A percentile compares a stretch with the other conserved stretches of the same genome.
These are phyloP conservation scores for Termitomyces sp. DNA, from an alignment of 768 basidiomycete species.

Conservation along the genomic window DNA sequence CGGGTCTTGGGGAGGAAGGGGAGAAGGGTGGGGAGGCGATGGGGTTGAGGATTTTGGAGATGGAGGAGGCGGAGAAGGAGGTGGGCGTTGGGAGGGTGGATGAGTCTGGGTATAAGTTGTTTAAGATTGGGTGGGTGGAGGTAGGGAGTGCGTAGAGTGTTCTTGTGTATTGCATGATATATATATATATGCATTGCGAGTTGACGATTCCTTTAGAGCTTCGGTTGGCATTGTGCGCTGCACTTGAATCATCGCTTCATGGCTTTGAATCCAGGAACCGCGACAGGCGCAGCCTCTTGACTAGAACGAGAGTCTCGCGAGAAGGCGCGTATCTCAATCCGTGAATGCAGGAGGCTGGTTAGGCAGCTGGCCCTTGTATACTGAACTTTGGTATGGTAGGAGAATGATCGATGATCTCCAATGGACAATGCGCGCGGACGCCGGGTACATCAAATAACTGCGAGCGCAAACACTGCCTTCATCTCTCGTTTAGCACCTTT, in stretches of 20 bases:
- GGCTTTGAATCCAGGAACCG: too few species aligned
- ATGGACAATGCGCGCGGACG: too few species aligned
- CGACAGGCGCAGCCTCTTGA: too few species aligned
- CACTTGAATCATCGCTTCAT: background rate
- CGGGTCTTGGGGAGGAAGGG: slow-evolving; percentile 1
- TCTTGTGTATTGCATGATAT: background rate
- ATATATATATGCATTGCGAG: background rate
- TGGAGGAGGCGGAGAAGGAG: slow-evolving; percentile 46
- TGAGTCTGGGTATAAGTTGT: slow-evolving; percentile 68
- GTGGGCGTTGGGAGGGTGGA: slow-evolving; percentile 64
- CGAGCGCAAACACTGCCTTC: too few species aligned
- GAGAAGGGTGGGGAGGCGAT: slow-evolving; percentile 7
- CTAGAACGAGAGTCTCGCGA: too few species aligned
- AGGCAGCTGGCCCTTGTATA: too few species aligned
- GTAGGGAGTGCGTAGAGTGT: background rate
- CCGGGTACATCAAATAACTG: too few species aligned
- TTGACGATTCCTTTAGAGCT: background rate
- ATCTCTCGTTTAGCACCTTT: too few species aligned
- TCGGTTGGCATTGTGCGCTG: background rate
- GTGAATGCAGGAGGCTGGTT: too few species aligned
- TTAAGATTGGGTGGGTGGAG: slow-evolving; percentile 65
- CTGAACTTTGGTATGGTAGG: too few species aligned
- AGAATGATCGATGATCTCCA: too few species aligned
- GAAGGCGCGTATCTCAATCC: too few species aligned
- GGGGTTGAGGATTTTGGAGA: slow-evolving; percentile 46